Base-by-base conservation (phyloP, 306 rosid species). In the Prunus salicina region DNA sequence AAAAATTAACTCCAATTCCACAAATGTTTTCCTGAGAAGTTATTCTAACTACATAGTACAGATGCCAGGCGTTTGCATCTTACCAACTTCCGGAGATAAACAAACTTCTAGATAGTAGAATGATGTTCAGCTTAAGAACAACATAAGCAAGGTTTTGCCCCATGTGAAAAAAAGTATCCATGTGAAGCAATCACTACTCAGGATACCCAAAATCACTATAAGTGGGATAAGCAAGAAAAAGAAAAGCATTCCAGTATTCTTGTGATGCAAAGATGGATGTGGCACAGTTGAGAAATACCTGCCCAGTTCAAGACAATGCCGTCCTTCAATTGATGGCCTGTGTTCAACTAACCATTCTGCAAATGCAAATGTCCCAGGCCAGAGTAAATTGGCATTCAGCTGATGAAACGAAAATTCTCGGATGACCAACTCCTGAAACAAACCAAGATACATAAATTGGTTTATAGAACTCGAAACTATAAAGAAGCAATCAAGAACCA, bases 291-390 rank as follows among this genome's bases (percentile, higher is more conserved):
- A 74, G 66, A 83, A 32, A 71, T 81, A 95, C 98, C 97, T 95
- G 71, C 98, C 98, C 86, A 95, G 87, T 86, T 95, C 98, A 84
- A 95, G 79, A 83, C 81, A 84, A 69, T 74, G 91, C 11, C 88
- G 88, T 71, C 96, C 93, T 84, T 86, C 90, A 64, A 89, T 75
- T 86, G 80, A 89, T 32, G 88, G 83, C 10, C 55, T 84, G 68
- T 89, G 85, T 73, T 84, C 86, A 78, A 88, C 92, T 73, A 95
- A 78, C 97, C 96, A 95, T 71, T 92, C 91, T 24, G 91, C 93
- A 86, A 95, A 90, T 49, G 92, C 89, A 89, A 95, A 92, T 45
- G 97, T 87, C 76, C 97, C 97, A 2, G 97, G 97, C 97, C 97
- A 95, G 69, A 90, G 97, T 76, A 88, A 82, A 87, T 90, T 95